Conservation (phyloP, 257 asterid genomes). For the Gentiana dahurica region DNA sequence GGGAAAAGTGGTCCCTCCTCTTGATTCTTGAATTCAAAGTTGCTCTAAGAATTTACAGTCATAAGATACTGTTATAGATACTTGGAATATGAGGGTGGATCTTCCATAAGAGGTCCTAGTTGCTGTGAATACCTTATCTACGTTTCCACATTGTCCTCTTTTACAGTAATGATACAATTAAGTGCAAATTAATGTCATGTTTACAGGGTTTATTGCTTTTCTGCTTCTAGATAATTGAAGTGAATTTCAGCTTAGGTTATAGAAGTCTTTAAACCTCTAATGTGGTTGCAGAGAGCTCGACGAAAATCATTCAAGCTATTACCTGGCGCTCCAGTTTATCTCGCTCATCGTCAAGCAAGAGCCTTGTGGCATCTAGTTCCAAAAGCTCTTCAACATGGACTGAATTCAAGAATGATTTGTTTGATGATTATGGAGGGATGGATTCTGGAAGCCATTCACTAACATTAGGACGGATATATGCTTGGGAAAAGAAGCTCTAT, state of each 20-base stretch:
- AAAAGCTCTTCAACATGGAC: constrained; percentile 72
- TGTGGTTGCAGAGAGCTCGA: constrained; percentile 59
- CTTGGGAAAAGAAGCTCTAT: constrained; percentile 92
- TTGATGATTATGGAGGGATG: constrained; percentile 84
- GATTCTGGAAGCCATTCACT: constrained; percentile 78
- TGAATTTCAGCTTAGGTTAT: not conserved
- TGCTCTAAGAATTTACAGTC: no score
- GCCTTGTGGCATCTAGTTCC: constrained; percentile 63
- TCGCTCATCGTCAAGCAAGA: constrained; percentile 58
- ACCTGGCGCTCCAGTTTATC: constrained; percentile 48
- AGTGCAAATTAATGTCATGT: not conserved
- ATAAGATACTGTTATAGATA: no score
- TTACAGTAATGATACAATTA: not conserved
- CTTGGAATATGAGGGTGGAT: no score
- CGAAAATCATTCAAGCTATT: constrained; percentile 60
- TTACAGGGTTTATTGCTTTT: not conserved
- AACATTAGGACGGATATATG: constrained; percentile 81
- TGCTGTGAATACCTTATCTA: not conserved
- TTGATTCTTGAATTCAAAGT: no score
- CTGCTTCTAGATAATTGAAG: not conserved
- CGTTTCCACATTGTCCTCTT: not conserved
- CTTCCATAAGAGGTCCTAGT: no score
- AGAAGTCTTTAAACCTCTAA: not conserved
- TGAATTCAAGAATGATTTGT: constrained; percentile 61
- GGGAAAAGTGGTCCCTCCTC: no score